These are phyloP conservation scores for Buddleja alternifolia DNA, from an alignment of 257 asterid genomes.

Conservation along the genomic window DNA sequence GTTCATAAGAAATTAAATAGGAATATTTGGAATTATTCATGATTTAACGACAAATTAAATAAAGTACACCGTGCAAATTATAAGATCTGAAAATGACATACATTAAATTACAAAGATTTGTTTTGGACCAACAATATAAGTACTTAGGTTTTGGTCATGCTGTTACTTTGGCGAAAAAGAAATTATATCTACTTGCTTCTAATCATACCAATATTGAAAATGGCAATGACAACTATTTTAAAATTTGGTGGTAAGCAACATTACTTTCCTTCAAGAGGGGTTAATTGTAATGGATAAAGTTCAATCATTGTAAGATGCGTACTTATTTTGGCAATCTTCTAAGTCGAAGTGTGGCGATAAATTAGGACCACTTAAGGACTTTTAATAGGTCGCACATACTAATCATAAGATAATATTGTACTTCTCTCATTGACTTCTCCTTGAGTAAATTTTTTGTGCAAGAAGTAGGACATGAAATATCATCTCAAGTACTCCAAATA, in stretches of 20 bases:
- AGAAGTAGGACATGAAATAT: too few species aligned
- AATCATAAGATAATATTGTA: too few species aligned
- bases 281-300: conserved; percentile 10
- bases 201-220: conserved; percentile 32
- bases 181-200: not conserved
- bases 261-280: not conserved
- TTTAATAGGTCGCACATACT: too few species aligned
- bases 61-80: not conserved
- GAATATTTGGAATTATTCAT: not conserved
- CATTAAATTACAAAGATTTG: not conserved
- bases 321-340: conserved; percentile 8
- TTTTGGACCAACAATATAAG: not conserved
- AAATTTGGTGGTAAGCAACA: conserved; percentile 28
- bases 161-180: not conserved
- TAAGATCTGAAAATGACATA: not conserved
- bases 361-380: not conserved
- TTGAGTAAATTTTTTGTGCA: too few species aligned
- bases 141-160: conserved; percentile 1
- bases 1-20: not conserved
- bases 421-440: too few species aligned
- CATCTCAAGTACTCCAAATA: too few species aligned
- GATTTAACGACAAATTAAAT: too few species aligned
- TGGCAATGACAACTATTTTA: conserved; percentile 27
- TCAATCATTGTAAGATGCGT: not conserved
- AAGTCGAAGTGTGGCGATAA: not conserved